phyloP scores from a whole-genome alignment of 805 yeast species.

The Spathaspora hagerdaliae region DNA sequence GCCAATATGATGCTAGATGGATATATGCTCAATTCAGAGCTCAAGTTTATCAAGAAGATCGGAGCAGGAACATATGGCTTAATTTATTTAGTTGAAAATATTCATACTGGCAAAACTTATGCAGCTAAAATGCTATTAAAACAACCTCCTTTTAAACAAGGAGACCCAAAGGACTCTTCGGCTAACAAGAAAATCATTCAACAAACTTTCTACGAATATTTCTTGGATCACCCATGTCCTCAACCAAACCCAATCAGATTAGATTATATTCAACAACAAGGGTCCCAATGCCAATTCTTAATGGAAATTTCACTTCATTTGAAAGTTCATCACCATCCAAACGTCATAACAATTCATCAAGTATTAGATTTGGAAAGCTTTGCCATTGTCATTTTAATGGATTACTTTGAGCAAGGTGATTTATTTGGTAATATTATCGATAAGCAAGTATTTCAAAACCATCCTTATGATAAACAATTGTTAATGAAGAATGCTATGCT shows the following conservation, averaged over 20 bases:
- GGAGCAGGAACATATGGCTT: constrained; percentile 89
- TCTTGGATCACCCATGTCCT: constrained; percentile 12
- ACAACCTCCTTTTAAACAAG: constrained; percentile 27
- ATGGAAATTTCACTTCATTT: constrained; percentile 74
- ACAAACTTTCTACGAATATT: constrained; percentile 17
- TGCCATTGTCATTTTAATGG: constrained; percentile 74
- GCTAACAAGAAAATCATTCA: constrained; percentile 29
- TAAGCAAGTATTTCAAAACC: constrained; percentile 49
- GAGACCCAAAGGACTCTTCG: constrained; percentile 25
- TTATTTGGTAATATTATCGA: constrained; percentile 84
- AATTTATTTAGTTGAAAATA: constrained; percentile 66
- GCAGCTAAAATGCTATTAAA: constrained; percentile 75
- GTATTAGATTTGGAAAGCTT: constrained; percentile 55
- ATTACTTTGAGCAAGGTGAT: constrained; percentile 82
- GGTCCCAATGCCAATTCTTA: constrained; percentile 32
- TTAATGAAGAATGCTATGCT: constrained; percentile 41
- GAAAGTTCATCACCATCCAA: constrained; percentile 73
- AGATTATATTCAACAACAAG: constrained; percentile 19
- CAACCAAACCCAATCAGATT: constrained; percentile 18
- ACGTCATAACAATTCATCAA: constrained; percentile 71
- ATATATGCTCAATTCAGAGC: constrained; percentile 24
- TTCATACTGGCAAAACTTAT: constrained; percentile 42
- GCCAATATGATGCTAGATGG: constrained; percentile 16
- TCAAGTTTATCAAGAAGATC: constrained; percentile 45
- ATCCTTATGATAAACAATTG: constrained; percentile 39